Evolutionary conservation across 495 filamentous ascomycete species (phyloP).

Genomic region (Astrothelium subdiscretum): DNA sequence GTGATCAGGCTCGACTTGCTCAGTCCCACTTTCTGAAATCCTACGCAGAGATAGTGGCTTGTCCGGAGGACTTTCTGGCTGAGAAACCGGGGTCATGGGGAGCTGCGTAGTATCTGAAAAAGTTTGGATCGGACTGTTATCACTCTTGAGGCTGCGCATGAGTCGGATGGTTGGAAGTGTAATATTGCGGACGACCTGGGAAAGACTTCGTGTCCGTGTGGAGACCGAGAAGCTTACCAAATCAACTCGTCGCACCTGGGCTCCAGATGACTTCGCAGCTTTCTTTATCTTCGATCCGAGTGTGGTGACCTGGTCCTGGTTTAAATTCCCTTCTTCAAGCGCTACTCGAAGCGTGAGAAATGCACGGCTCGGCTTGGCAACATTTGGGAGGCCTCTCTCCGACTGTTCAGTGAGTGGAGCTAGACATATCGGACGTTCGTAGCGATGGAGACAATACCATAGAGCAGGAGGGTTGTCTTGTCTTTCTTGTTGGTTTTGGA

Average conservation of each 20-base stretch:
- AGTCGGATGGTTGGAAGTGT: background rate
- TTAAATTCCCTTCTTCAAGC: background rate
- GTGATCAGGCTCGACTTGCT: background rate
- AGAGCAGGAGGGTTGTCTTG: background rate
- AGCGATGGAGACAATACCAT: background rate
- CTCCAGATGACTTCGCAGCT: background rate
- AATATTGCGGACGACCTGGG: background rate
- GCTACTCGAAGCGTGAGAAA: slow-evolving; percentile 1
- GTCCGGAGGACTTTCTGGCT: background rate
- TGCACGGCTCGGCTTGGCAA: background rate
- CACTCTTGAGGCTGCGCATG: background rate
- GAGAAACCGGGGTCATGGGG: background rate
- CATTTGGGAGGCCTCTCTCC: background rate
- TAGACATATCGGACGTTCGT: background rate
- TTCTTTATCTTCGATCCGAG: background rate
- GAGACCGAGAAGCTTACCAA: slow-evolving; percentile 2
- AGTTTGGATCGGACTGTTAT: background rate
- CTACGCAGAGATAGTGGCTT: background rate
- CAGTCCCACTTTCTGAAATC: background rate
- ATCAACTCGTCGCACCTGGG: background rate
- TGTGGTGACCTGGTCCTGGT: background rate
- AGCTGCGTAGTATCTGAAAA: background rate
- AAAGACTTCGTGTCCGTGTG: background rate
- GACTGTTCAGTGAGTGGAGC: background rate
- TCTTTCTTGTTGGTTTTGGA: background rate